Conservation (phyloP, 768 basidiomycete genomes). For the Roridomyces roridus region DNA sequence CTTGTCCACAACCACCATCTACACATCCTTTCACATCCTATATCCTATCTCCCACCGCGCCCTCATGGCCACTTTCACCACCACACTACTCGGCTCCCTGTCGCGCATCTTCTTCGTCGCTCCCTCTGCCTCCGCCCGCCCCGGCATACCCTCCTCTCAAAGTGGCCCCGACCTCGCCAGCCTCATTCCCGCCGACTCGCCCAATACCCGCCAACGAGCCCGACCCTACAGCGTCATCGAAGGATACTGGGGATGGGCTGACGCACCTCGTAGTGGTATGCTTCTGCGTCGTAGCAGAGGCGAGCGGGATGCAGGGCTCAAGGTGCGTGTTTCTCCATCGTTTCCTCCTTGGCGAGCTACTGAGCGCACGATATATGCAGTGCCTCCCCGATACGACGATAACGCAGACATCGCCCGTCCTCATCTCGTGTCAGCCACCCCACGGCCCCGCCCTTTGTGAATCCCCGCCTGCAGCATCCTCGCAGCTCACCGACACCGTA, state of each 20-base stretch:
- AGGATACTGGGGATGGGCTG: slow-evolving; percentile 21
- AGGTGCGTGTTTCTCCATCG: background rate
- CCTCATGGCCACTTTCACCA: slow-evolving; percentile 18
- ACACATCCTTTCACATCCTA: slow-evolving; percentile 3
- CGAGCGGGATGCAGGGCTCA: slow-evolving; percentile 5
- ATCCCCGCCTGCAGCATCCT: too few relatives aligned
- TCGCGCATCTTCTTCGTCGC: slow-evolving; percentile 21
- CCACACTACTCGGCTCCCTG: slow-evolving; percentile 21
- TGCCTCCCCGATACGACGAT: background rate
- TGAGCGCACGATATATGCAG: background rate
- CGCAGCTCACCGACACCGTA: background rate
- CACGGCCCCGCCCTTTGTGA: background rate
- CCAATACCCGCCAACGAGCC: background rate
- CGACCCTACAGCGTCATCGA: slow-evolving; percentile 18
- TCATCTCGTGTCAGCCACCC: slow-evolving; percentile 17
- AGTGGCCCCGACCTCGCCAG: slow-evolving; percentile 13
- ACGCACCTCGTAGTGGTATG: slow-evolving; percentile 1
- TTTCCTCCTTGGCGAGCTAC: background rate
- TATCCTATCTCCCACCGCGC: background rate
- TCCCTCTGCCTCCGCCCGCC: background rate
- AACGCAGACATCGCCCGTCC: slow-evolving; percentile 13
- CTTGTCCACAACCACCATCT: slow-evolving; percentile 6
- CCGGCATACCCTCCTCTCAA: slow-evolving; percentile 1
- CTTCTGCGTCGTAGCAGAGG: background rate
- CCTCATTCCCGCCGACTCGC: background rate